A percentile compares a stretch with the other conserved stretches of the same genome.
phyloP scores from a whole-genome alignment of 352 stramenopile species.

The Hyphochytrium catenoides region DNA sequence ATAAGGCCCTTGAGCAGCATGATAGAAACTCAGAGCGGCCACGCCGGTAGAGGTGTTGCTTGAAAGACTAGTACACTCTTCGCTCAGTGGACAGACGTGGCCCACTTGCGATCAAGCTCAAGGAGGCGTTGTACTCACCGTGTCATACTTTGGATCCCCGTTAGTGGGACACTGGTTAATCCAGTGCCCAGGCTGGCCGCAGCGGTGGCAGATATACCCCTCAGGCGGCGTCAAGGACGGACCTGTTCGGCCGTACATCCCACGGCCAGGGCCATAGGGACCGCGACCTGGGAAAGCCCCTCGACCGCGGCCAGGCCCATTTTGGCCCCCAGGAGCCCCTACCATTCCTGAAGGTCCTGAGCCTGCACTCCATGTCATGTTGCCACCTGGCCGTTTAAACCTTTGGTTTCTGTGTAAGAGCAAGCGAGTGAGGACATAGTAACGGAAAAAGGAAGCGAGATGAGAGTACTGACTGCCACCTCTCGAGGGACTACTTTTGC shows the following conservation, averaged over 20 bases:
- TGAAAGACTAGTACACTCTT: no score
- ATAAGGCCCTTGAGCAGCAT: no score
- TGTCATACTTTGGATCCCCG: constrained; percentile 54
- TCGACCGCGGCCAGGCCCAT: constrained; percentile 13
- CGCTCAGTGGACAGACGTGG: no score
- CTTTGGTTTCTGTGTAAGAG: no score
- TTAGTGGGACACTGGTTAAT: constrained; percentile 69
- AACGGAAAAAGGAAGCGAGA: constrained; percentile 1
- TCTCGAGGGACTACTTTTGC: constrained; percentile 4
- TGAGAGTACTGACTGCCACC: neutral
- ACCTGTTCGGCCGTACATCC: constrained; percentile 21
- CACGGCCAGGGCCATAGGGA: constrained; percentile 12
- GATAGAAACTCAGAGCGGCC: no score
- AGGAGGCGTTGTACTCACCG: no score
- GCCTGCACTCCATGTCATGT: no score
- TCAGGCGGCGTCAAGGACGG: constrained; percentile 23
- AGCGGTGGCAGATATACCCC: constrained; percentile 62
- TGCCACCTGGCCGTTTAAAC: no score
- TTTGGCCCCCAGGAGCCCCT: constrained; percentile 12
- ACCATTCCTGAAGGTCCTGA: no score
- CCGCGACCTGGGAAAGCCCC: constrained; percentile 14
- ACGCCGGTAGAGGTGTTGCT: no score
- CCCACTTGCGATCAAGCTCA: no score
- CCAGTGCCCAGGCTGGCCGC: constrained; percentile 48
- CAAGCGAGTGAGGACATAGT: no score